Base-by-base conservation (phyloP, 805 yeast species). In the Lachancea sp. region DNA sequence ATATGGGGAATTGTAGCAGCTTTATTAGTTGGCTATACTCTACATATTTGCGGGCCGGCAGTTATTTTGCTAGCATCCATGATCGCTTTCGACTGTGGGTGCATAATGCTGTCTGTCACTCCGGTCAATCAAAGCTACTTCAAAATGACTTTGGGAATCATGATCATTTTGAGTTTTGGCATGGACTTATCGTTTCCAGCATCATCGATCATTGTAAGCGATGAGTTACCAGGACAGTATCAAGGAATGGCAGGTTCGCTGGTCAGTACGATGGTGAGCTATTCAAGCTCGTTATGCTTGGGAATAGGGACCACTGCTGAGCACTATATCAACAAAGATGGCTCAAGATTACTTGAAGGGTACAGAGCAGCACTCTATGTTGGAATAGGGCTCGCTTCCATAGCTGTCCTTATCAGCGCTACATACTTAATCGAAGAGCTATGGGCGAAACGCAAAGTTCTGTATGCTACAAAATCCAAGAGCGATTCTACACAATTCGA, bases 121-220 rank as follows among this genome's bases (percentile, higher is more conserved):
- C 88, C 89, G 0, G 73, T 74, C 1, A 53, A 74, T 42, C 85
- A 83, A 57, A 67, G 75, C 0, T 85, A 73, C 57, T 85, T 78
- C 74, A 68, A 72, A 7, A 71, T 78, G 56, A 61, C 76, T 2
- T 71, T 85, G 55, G 79, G 82, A 2, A 72, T 75, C 26, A 68
- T 75, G 70, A 52, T 79, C 15, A 63, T 84, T 5, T 63, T 78
- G 4, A 74, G 81, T 12, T 81, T 80, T 70, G 95, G 88, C 2
- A 82, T 85, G 89, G 91, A 85, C 59, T 66, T 81, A 59, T 78
- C 85, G 22, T 85, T 83, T 60, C 91, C 93, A 0, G 81, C 90
- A 1, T 80, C 85, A 0, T 77, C 88, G 0, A 70, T 84, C 40
- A 72, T 81, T 12, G 60, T 84, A 35, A 74, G 82, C 7, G 79